Conservation (phyloP, 306 rosid species). For the Styphnolobium japonicum region DNA sequence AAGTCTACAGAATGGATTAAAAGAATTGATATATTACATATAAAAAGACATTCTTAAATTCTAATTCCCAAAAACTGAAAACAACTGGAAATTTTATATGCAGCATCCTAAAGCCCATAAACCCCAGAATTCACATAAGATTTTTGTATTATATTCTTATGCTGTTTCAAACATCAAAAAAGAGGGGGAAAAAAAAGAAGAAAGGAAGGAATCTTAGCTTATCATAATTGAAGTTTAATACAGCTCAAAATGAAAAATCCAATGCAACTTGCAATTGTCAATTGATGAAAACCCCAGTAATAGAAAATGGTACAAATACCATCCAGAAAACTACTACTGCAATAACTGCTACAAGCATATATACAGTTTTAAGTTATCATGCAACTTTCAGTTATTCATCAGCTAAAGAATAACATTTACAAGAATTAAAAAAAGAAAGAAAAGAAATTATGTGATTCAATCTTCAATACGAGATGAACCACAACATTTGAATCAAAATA, state of each 20-base stretch:
- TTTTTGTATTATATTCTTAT: neutral
- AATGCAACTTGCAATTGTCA: neutral
- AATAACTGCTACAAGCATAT: slow-evolving; percentile 3
- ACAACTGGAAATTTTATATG: neutral
- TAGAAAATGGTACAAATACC: neutral
- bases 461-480: neutral
- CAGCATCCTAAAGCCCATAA: neutral
- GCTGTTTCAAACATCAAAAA: neutral
- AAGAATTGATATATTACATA: neutral
- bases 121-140: neutral
- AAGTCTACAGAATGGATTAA: neutral
- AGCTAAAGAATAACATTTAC: neutral
- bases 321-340: neutral
- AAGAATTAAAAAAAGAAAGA: neutral
- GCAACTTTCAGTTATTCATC: neutral
- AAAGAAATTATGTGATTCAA: no score
- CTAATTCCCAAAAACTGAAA: neutral
- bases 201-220: neutral
- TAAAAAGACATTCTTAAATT: neutral
- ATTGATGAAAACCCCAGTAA: neutral
- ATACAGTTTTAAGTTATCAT: neutral
- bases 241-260: neutral
- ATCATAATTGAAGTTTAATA: neutral
- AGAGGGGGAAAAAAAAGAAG: neutral
- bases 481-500: neutral